Evolutionary conservation across 805 yeast species (phyloP).

Genomic region (Lipomyces chichibuensis): DNA sequence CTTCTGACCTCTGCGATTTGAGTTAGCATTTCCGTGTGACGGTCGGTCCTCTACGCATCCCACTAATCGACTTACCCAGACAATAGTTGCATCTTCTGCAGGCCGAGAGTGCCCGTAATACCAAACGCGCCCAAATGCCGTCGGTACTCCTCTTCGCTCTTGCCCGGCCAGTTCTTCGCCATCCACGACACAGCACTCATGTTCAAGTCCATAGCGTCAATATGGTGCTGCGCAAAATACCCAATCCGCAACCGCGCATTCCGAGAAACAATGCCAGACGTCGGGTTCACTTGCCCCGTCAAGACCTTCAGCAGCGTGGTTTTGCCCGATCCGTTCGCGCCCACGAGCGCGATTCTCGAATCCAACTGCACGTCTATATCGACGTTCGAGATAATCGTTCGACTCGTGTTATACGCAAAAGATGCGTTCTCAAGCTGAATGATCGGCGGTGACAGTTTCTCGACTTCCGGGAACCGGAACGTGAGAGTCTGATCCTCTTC

Average conservation of each 20-base stretch:
- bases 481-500: conserved; percentile 84
- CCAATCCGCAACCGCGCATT: conserved; percentile 91
- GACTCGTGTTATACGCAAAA: conserved; percentile 73
- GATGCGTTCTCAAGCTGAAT: conserved; percentile 83
- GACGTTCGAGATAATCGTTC: conserved; percentile 70
- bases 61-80: conserved; percentile 57
- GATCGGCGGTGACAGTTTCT: conserved; percentile 88
- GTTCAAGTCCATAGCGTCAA: conserved; percentile 90
- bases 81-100: conserved; percentile 83
- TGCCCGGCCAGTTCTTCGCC: conserved; percentile 87
- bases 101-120: conserved; percentile 89
- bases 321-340: conserved; percentile 99
- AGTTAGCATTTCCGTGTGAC: not conserved
- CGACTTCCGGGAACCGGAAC: conserved; percentile 95
- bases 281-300: conserved; percentile 75
- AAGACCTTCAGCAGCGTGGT: conserved; percentile 87
- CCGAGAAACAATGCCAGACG: conserved; percentile 73
- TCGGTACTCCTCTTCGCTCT: conserved; percentile 94
- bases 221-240: conserved; percentile 98
- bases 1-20: conserved; percentile 70
- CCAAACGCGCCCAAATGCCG: conserved; percentile 97
- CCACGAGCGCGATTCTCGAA: conserved; percentile 93
- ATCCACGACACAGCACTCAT: conserved; percentile 93
- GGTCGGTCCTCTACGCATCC: not conserved
- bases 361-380: conserved; percentile 91